Conservation (phyloP, 345 rosid species). For the Lepidium didymum region DNA sequence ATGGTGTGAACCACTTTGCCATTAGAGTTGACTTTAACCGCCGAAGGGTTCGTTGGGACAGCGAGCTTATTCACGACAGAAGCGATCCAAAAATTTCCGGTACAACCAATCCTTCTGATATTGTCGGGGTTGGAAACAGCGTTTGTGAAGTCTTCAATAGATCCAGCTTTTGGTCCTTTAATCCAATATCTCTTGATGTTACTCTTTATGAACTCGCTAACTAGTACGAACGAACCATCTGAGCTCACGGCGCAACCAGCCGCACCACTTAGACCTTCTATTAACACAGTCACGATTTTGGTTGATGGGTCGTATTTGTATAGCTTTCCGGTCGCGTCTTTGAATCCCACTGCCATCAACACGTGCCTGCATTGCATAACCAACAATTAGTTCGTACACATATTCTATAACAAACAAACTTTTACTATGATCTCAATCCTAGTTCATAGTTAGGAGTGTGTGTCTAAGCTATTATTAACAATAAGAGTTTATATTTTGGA, state of each 20-base stretch:
- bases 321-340: slow-evolving; percentile 24
- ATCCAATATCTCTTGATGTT: slow-evolving; percentile 33
- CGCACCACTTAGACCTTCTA: slow-evolving; percentile 21
- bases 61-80: slow-evolving; percentile 26
- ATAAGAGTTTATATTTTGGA: no score
- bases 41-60: slow-evolving; percentile 21
- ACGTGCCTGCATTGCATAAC: slow-evolving; percentile 21
- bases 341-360: slow-evolving; percentile 12
- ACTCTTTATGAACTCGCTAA: slow-evolving; percentile 23
- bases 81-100: slow-evolving; percentile 30
- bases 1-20: slow-evolving; percentile 21
- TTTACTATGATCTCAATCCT: no score
- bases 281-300: slow-evolving; percentile 16
- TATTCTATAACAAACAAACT: not conserved
- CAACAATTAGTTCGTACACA: not conserved
- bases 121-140: slow-evolving; percentile 27
- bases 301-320: slow-evolving; percentile 30
- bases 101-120: slow-evolving; percentile 23
- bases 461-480: no score
- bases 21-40: slow-evolving; percentile 16
- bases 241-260: slow-evolving; percentile 29
- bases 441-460: no score
- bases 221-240: slow-evolving; percentile 29
- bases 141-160: slow-evolving; percentile 25
- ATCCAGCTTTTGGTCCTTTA: slow-evolving; percentile 27